Evolutionary conservation across 345 rosid genomes (phyloP).

Genomic region (Hibiscus trionum): DNA sequence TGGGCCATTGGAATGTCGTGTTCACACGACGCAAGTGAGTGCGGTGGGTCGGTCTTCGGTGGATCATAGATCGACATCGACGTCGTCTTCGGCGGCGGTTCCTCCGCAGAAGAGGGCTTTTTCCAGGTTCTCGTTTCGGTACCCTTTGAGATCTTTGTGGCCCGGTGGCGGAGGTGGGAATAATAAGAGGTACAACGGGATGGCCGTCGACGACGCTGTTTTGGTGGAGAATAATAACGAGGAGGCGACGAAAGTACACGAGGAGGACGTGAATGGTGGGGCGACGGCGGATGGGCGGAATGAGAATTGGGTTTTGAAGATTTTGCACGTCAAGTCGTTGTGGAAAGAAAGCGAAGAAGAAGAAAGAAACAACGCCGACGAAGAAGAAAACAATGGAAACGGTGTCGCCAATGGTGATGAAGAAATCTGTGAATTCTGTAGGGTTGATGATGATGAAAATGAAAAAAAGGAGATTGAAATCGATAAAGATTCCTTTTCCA

Average conservation of each 20-base stretch:
- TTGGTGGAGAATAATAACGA: conserved; percentile 37
- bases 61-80: not conserved
- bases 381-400: not conserved
- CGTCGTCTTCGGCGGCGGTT: not conserved
- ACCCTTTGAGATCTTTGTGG: conserved; percentile 16
- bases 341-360: conserved; percentile 41
- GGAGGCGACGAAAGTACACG: conserved; percentile 15
- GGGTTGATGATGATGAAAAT: conserved; percentile 33
- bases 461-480: conserved; percentile 36
- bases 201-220: conserved; percentile 53
- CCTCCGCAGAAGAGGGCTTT: conserved; percentile 8
- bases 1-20: conserved; percentile 3
- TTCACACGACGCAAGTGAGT: not conserved
- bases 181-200: conserved; percentile 28
- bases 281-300: conserved; percentile 28
- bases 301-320: conserved; percentile 84
- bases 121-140: conserved; percentile 12
- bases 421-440: conserved; percentile 44
- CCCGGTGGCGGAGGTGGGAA: conserved; percentile 21
- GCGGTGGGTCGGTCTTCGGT: not conserved
- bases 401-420: conserved; percentile 26
- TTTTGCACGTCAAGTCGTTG: conserved; percentile 63
- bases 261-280: conserved; percentile 12
- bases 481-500: conserved; percentile 64
- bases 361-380: not conserved